These are phyloP conservation scores for Suillus brevipes DNA, from an alignment of 768 basidiomycete species.

Conservation along the genomic window DNA sequence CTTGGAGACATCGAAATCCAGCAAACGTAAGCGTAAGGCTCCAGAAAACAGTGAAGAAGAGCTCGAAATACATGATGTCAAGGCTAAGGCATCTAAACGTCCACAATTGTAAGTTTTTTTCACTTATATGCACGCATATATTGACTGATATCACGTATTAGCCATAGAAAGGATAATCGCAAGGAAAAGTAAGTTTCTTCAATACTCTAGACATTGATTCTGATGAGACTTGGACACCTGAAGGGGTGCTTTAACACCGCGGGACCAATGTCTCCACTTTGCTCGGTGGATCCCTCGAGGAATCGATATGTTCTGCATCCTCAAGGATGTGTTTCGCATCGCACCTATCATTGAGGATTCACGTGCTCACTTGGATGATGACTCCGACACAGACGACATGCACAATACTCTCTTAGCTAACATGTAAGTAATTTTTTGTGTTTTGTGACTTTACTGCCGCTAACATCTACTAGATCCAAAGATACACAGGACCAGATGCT, in stretches of 20 bases:
- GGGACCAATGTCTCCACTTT: neutral
- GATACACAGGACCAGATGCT: neutral
- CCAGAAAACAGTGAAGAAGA: too few species aligned
- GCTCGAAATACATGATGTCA: neutral
- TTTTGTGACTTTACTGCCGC: neutral
- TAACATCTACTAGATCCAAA: neutral
- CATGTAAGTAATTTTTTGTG: neutral
- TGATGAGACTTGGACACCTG: neutral
- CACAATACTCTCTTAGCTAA: neutral
- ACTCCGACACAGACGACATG: neutral
- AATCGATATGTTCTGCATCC: neutral
- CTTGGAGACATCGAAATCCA: too few species aligned
- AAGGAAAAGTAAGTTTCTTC: neutral
- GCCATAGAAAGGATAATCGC: neutral
- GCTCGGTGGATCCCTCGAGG: conserved; percentile 1
- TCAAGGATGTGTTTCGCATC: neutral
- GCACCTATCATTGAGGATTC: neutral
- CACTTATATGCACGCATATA: neutral
- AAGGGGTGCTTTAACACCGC: neutral
- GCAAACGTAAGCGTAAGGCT: too few species aligned
- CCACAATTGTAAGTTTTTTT: neutral
- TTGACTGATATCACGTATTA: neutral
- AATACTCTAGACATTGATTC: neutral
- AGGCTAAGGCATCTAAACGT: neutral
- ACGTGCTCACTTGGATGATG: neutral